Evolutionary conservation across 108 stramenopile species (phyloP).

Genomic region (Aurantiochytrium sp.): DNA sequence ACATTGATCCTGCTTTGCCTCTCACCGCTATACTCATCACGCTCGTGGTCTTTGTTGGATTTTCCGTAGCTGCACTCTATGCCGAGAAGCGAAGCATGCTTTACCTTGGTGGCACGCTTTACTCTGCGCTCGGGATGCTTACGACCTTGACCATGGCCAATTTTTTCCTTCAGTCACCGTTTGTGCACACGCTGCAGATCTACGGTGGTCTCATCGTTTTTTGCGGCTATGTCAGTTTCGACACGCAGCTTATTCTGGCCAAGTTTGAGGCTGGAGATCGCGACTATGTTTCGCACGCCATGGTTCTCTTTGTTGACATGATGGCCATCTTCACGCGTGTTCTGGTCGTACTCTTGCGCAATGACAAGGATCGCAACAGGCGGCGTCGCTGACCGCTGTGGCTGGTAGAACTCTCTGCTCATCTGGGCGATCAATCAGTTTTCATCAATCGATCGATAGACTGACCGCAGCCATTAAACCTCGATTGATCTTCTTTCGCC

Average conservation of each 20-base stretch:
- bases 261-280: conserved; percentile 19
- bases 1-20: conserved; percentile 34
- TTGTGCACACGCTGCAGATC: conserved; percentile 30
- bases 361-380: conserved; percentile 12
- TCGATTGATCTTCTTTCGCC: no score
- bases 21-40: conserved; percentile 31
- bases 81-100: conserved; percentile 32
- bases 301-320: conserved; percentile 40
- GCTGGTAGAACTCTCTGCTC: no score
- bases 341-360: conserved; percentile 36
- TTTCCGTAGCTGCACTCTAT: conserved; percentile 31
- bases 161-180: conserved; percentile 22
- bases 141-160: not conserved
- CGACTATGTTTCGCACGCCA: conserved; percentile 34
- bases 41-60: conserved; percentile 28
- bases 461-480: no score
- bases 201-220: conserved; percentile 39
- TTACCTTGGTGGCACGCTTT: conserved; percentile 42
- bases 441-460: no score
- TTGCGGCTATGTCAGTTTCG: conserved; percentile 41
- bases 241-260: conserved; percentile 45
- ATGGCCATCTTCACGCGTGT: conserved; percentile 44
- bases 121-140: not conserved
- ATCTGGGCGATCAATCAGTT: no score
- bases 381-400: not conserved